phyloP scores from a whole-genome alignment of 2,329 filamentous ascomycete species.

The Diaporthe longicolla region DNA sequence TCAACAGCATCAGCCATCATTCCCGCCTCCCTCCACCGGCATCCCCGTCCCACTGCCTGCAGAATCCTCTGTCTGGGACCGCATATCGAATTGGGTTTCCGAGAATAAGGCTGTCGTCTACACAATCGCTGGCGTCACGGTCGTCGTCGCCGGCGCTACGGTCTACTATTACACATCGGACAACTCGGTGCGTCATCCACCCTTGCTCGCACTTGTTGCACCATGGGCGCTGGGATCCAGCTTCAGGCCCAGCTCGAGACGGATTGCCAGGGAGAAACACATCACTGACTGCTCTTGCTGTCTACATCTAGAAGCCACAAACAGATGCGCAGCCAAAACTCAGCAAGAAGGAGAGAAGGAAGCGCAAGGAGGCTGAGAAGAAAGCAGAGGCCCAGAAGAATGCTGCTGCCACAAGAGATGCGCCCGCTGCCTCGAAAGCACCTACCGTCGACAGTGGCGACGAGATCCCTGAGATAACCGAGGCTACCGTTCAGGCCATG shows the following conservation, averaged over 20 bases:
- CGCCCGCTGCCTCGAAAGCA: constrained; percentile 57
- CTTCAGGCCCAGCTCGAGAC: neutral
- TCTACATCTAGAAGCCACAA: constrained; percentile 54
- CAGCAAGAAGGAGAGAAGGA: constrained; percentile 91
- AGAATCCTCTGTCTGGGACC: constrained; percentile 86
- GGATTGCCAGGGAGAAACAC: no score
- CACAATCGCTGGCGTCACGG: constrained; percentile 93
- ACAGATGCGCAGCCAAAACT: constrained; percentile 74
- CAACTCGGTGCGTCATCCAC: constrained; percentile 64
- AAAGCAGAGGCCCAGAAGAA: constrained; percentile 64
- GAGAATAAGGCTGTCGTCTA: constrained; percentile 97
- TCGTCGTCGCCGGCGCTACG: constrained; percentile 89
- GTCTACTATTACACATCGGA: constrained; percentile 90
- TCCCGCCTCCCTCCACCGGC: constrained; percentile 60
- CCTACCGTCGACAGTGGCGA: constrained; percentile 71
- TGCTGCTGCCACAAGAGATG: constrained; percentile 49
- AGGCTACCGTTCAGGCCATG: constrained; percentile 66
- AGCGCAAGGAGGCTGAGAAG: constrained; percentile 83
- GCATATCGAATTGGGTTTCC: constrained; percentile 90
- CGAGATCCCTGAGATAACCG: constrained; percentile 78
- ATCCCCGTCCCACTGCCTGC: constrained; percentile 64
- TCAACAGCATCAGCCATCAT: constrained; percentile 55
- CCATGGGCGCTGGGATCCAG: neutral
- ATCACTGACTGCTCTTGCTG: constrained; percentile 16
- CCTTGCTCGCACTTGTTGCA: constrained; percentile 4